Percentiles rank a stretch among this genome's conserved stretches.
These are phyloP conservation scores for Corylus heterophylla DNA, from an alignment of 306 rosid genomes.

Conservation along the genomic window DNA sequence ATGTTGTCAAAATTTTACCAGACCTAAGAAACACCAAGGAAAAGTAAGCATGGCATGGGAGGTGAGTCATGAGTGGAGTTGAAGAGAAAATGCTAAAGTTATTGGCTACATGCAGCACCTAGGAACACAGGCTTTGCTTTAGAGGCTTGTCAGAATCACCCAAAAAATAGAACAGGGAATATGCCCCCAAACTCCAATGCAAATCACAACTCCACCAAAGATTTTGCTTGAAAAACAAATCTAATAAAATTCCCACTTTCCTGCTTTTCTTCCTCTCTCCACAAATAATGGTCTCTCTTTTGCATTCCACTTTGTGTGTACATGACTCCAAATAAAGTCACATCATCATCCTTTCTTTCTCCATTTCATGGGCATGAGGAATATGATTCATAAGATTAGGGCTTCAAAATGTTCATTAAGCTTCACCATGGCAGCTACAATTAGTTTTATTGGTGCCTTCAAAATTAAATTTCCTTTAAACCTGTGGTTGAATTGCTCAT, in stretches of 20 bases:
- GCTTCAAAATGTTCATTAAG: not conserved
- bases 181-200: not conserved
- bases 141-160: constrained; percentile 7
- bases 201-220: constrained; percentile 2
- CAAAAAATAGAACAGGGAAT: not conserved
- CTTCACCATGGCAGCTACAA: too few species aligned
- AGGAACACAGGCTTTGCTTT: not conserved
- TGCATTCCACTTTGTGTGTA: not conserved
- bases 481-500: too few species aligned
- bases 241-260: not conserved
- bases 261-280: not conserved
- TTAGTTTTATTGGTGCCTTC: too few species aligned
- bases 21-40: too few species aligned
- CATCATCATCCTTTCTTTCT: not conserved
- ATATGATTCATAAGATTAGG: not conserved
- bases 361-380: not conserved
- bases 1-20: too few species aligned
- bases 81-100: not conserved
- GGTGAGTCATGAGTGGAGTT: not conserved
- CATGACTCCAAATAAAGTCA: not conserved
- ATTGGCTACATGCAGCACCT: not conserved
- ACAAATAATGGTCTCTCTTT: not conserved
- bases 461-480: too few species aligned
- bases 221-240: constrained; percentile 1
- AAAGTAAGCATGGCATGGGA: too few species aligned